Evolutionary conservation across 2,329 filamentous ascomycete genomes (phyloP).

Genomic region (Nannizziopsis arthrosporioides): DNA sequence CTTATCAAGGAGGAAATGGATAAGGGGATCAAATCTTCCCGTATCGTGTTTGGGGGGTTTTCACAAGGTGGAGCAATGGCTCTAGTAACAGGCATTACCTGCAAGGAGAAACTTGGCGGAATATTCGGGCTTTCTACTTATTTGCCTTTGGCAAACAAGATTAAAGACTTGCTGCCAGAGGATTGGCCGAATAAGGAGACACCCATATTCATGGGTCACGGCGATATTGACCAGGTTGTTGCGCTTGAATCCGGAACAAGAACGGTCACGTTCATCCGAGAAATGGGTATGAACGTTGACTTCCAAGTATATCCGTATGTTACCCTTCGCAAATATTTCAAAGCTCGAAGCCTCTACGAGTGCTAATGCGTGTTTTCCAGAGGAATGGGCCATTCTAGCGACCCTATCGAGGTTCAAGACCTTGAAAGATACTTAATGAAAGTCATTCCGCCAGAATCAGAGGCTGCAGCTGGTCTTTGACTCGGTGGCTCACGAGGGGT

Average conservation of each 20-base stretch:
- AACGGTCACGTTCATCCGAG: constrained; percentile 56
- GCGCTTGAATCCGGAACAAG: constrained; percentile 54
- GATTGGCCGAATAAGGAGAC: constrained; percentile 57
- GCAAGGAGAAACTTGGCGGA: constrained; percentile 63
- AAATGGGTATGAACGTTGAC: constrained; percentile 59
- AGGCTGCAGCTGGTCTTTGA: constrained; percentile 10
- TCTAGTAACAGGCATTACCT: constrained; percentile 67
- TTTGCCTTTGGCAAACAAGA: constrained; percentile 56
- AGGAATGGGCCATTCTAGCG: constrained; percentile 63
- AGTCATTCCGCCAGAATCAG: constrained; percentile 39
- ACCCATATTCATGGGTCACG: constrained; percentile 81
- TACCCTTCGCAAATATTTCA: constrained; percentile 1
- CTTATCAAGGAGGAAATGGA: constrained; percentile 73
- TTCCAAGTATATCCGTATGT: constrained; percentile 65
- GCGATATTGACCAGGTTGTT: constrained; percentile 64
- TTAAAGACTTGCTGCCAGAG: constrained; percentile 46
- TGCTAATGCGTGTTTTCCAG: constrained; percentile 29
- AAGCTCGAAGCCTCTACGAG: neutral
- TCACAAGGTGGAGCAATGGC: constrained; percentile 77
- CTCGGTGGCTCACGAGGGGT: neutral
- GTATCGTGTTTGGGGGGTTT: constrained; percentile 62
- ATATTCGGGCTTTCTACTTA: constrained; percentile 80
- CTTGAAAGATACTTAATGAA: constrained; percentile 54
- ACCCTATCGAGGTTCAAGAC: constrained; percentile 67
- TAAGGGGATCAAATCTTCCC: constrained; percentile 65